Percentiles rank a stretch among this genome's conserved stretches.
These are phyloP conservation scores for Chlorella sp. DNA, from an alignment of 139 green algal species.

Conservation along the genomic window DNA sequence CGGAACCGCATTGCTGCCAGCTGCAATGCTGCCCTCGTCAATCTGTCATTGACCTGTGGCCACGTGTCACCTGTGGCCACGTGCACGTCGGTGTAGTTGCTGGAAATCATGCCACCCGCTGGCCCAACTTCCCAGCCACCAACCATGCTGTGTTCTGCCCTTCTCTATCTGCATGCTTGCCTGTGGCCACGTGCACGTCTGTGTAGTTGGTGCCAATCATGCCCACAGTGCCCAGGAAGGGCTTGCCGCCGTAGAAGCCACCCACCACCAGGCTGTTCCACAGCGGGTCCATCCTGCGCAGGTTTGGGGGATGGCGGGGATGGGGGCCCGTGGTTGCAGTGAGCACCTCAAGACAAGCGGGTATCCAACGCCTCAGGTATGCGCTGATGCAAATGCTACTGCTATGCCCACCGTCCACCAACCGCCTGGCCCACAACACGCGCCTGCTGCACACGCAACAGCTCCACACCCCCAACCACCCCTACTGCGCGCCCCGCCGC, in stretches of 20 bases:
- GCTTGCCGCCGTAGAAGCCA: constrained; percentile 70
- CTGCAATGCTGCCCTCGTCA: no score
- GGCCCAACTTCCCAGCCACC: not conserved
- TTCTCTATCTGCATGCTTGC: not conserved
- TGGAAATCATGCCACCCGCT: constrained; percentile 87
- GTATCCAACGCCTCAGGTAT: no score
- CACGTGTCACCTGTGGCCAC: constrained; percentile 53
- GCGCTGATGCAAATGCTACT: no score
- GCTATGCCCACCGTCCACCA: no score
- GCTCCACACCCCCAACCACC: not conserved
- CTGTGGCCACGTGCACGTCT: constrained; percentile 60
- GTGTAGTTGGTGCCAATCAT: constrained; percentile 96
- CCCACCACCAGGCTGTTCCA: constrained; percentile 97
- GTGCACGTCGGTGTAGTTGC: constrained; percentile 76
- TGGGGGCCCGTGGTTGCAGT: no score
- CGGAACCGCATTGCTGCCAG: no score
- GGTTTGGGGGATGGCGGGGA: not conserved
- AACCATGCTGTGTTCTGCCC: not conserved
- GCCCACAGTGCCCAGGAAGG: constrained; percentile 86
- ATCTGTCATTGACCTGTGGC: no score
- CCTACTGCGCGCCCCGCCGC: not conserved
- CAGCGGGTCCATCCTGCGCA: constrained; percentile 88
- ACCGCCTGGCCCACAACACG: no score
- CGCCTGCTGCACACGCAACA: no score
- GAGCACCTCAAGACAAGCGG: no score